A percentile compares a stretch with the other conserved stretches of the same genome.
Conservation (phyloP, 2,329 filamentous ascomycete species). For the Penicillium palitans region DNA sequence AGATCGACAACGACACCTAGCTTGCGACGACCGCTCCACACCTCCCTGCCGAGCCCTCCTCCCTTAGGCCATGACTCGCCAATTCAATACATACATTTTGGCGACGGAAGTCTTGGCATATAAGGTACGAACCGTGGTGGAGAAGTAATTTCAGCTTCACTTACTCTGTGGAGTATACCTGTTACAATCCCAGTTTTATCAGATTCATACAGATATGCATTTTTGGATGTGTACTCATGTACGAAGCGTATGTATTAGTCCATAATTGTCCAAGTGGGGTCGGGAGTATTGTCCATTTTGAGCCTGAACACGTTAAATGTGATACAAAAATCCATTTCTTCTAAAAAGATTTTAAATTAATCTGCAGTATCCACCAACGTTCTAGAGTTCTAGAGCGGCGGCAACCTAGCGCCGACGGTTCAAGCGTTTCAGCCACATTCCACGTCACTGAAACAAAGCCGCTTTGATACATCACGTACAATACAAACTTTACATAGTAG, state of each 20-base stretch:
- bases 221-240: background rate
- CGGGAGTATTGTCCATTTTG: background rate
- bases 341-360: background rate
- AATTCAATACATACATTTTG: background rate
- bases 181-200: background rate
- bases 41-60: slow-evolving; percentile 6
- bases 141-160: background rate
- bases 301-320: background rate
- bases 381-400: background rate
- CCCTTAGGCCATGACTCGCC: slow-evolving; percentile 11
- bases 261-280: background rate
- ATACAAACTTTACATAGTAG: background rate
- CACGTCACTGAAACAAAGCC: background rate
- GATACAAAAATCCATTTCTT: background rate
- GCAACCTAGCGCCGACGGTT: background rate
- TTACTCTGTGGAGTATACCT: background rate
- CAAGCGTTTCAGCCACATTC: slow-evolving; percentile 3
- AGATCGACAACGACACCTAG: slow-evolving; percentile 9
- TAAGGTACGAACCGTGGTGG: slow-evolving; percentile 4
- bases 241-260: background rate
- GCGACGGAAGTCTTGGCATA: slow-evolving; percentile 12
- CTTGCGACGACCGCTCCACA: slow-evolving; percentile 15
- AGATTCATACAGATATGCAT: background rate
- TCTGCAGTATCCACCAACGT: background rate
- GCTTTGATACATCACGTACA: background rate